Base-by-base conservation (phyloP, 768 basidiomycete genomes). In the Leccinum disarticulatum region DNA sequence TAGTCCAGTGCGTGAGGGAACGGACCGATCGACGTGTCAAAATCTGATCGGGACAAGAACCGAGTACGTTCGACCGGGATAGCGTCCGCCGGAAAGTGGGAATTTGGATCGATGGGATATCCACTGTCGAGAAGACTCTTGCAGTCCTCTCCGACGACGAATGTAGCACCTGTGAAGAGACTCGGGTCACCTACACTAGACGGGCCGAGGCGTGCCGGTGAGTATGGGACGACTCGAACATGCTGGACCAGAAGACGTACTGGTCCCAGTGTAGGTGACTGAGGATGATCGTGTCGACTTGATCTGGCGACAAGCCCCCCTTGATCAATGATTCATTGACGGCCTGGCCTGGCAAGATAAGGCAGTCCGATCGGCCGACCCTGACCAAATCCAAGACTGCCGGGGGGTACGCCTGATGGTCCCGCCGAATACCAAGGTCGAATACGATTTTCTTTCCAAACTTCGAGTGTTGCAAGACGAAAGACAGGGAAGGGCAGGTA, bases 251-350 rank as follows among this genome's bases (percentile, higher is more conserved):
- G 13, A 6, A 19, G 13, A 6, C 59, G 13, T 54, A 63, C 65
- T 75, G 70, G 65, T 86, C 83, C 65, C 77, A 84, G 66, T 85
- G 82, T 52, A 79, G 62, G 66, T 86, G 85, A 19, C 80, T 81
- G 17, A 83, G 54, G 35, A 78, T 74, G 33, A 83, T 75, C 14
- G 70, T 74, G 22, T 76, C 66, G 58, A 85, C 75, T 27, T 81
- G 75, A 10, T 68, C 67, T 2, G 83, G 79, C 5, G 70, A 65
- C 3, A 78, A 28, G 0, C 81, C 81, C 22, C 84, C 84, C 57
- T 78, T 79, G n/a, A 57, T 66, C 36, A 85, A 73, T 6, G 82
- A 81, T 38, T 82, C 79, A 4, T 69, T 68, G 9, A 80, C 79
- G 55, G 77, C 75, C 61, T 80, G 77, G 25, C 19, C 36, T 53